Evolutionary conservation across 306 rosid species (phyloP).

Genomic region (Oemleria cerasiformis): DNA sequence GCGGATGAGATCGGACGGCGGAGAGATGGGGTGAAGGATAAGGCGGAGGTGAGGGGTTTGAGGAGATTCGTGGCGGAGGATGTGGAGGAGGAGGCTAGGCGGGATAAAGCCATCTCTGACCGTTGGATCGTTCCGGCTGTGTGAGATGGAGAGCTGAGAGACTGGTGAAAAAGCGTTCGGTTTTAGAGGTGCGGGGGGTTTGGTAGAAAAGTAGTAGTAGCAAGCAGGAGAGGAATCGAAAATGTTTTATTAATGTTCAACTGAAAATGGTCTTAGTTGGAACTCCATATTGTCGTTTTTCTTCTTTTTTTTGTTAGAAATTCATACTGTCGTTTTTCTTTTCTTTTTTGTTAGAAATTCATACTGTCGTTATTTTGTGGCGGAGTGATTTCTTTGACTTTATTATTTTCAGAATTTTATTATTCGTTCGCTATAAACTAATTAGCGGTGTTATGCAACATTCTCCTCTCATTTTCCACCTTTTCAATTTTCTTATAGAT

Average conservation of each 20-base stretch:
- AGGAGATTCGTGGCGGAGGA: conserved; percentile 35
- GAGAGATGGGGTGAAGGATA: conserved; percentile 28
- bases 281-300: no score
- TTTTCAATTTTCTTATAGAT: no score
- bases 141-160: not conserved
- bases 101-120: conserved; percentile 57
- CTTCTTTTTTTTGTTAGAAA: no score
- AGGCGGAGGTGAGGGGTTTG: conserved; percentile 45
- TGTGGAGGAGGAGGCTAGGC: conserved; percentile 35
- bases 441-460: no score
- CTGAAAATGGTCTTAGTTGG: no score
- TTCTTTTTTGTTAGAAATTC: no score
- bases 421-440: no score
- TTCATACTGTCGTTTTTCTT: no score
- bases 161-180: not conserved
- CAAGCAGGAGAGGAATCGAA: not conserved
- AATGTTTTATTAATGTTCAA: not conserved
- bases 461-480: no score
- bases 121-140: conserved; percentile 15
- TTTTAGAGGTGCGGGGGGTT: not conserved
- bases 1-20: conserved; percentile 51
- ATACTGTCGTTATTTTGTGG: not conserved
- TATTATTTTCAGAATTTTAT: not conserved
- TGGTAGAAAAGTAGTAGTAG: not conserved
- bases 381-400: conserved; percentile 9